Evolutionary conservation across 2,329 filamentous ascomycete species (phyloP).

Genomic region (Neofusicoccum sp.): DNA sequence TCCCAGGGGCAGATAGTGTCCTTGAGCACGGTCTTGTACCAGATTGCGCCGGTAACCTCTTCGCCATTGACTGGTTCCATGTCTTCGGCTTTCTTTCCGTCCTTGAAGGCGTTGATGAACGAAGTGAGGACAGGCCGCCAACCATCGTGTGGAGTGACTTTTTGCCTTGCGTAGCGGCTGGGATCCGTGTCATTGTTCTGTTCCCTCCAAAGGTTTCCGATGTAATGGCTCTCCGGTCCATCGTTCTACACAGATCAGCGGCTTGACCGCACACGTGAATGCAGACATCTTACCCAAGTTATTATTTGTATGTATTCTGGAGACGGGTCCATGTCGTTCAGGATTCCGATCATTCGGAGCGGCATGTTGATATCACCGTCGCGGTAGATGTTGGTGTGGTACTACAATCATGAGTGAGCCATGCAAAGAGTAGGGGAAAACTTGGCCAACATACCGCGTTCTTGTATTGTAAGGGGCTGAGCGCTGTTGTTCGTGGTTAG

Average conservation of each 20-base stretch:
- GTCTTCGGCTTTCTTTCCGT: neutral
- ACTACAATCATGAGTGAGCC: constrained; percentile 4
- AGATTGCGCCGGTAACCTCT: neutral
- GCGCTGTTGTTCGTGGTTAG: neutral
- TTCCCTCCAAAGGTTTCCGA: constrained; percentile 38
- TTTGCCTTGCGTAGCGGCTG: constrained; percentile 32
- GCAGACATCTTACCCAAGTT: constrained; percentile 29
- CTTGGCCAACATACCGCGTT: constrained; percentile 24
- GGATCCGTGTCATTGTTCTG: constrained; percentile 27
- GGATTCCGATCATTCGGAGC: constrained; percentile 40
- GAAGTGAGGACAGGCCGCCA: constrained; percentile 41
- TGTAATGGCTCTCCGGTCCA: constrained; percentile 42
- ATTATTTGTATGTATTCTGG: constrained; percentile 40
- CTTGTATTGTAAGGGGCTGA: constrained; percentile 34
- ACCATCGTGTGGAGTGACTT: constrained; percentile 32
- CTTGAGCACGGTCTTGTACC: neutral
- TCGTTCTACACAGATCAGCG: constrained; percentile 29
- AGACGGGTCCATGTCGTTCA: constrained; percentile 27
- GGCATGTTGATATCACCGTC: constrained; percentile 38
- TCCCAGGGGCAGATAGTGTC: neutral
- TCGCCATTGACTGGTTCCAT: neutral
- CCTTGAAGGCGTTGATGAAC: constrained; percentile 42
- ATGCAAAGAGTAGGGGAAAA: too few species aligned
- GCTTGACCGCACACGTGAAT: too few species aligned
- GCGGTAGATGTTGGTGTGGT: constrained; percentile 36